Base-by-base conservation (phyloP, 441 rosid genomes). In the Jatropha multifida region DNA sequence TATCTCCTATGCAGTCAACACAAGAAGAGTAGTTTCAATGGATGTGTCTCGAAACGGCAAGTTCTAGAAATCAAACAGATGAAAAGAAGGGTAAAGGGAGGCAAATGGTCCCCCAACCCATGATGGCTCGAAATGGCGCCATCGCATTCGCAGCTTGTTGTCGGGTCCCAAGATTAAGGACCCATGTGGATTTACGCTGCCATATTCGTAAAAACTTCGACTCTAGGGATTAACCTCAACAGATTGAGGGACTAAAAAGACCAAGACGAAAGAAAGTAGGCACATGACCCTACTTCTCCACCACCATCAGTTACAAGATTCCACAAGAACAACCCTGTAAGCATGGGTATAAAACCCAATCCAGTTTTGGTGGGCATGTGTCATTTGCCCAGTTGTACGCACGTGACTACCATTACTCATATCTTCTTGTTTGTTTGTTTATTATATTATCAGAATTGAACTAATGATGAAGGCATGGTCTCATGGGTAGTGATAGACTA, bases 351-450 rank as follows among this genome's bases (percentile, higher is more conserved):
- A 0, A 26, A 73, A 41, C 38, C 38, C 55, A 63, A 63, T 38
- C 62, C 38, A 9, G 20, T 41, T 40, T 17, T 41, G 27, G 40
- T 40, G 64, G 64, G 41, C 18, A 23, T 59, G 27, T 8, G 14
- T 26, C 38, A 59, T 2, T 3, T 26, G 12, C 12, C 37, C 61
- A 32, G 72, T 38, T 11, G 42, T 61, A 3, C 76, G 64, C 70
- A 73, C 70, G 63, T 73, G 76, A 64, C 49, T 38, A 1, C 70
- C 76, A 64, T 63, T 63, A 49, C 62, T 63, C 49, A 4, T 44
- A 42, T 54, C 38, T 5, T 38, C 54, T 18, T 42, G 18, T 49
- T 44, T 62, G 32, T 52, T 17, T 66, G 12, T 41, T 37, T 14
- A 18, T 61, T 26, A 3, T 38, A 38, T 32, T 62, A 15, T 11